Conservation (phyloP, 1,284 basidiomycete genomes). For the Gymnopus androsaceus region DNA sequence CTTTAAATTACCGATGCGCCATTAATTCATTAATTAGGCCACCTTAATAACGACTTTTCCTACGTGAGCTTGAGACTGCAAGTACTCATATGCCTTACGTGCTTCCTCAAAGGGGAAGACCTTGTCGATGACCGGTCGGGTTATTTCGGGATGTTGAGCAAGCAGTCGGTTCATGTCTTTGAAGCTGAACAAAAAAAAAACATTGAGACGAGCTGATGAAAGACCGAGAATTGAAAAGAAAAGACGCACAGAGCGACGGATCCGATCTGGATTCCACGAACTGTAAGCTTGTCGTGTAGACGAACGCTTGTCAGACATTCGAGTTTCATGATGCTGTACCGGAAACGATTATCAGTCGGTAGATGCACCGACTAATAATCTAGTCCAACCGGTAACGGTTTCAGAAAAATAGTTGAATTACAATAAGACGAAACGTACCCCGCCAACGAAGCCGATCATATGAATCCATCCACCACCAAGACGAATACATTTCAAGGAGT, state of each 20-base stretch:
- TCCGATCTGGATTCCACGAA: slow-evolving; percentile 25
- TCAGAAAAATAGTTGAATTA: no score
- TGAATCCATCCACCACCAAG: slow-evolving; percentile 27
- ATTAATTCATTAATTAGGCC: no score
- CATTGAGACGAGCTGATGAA: slow-evolving; percentile 33
- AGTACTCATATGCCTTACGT: no score
- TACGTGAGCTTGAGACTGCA: no score
- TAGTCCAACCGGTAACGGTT: no score
- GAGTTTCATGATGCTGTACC: no score
- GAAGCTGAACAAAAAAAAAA: slow-evolving; percentile 43
- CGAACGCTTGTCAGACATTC: slow-evolving; percentile 10
- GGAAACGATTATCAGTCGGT: slow-evolving; percentile 17
- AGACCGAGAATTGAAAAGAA: background rate
- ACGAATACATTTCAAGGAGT: slow-evolving; percentile 35
- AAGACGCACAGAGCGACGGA: slow-evolving; percentile 22
- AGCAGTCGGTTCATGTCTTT: no score
- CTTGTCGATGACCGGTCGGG: no score
- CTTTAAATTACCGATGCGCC: no score
- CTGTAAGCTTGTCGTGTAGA: slow-evolving; percentile 4
- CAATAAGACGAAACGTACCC: slow-evolving; percentile 12
- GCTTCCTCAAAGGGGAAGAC: no score
- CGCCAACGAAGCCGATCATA: slow-evolving; percentile 23
- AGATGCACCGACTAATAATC: no score
- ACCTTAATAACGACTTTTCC: slow-evolving; percentile 44
- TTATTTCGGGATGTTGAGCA: no score